Conservation (phyloP, 2,329 filamentous ascomycete genomes). For the Colletotrichum magnum region DNA sequence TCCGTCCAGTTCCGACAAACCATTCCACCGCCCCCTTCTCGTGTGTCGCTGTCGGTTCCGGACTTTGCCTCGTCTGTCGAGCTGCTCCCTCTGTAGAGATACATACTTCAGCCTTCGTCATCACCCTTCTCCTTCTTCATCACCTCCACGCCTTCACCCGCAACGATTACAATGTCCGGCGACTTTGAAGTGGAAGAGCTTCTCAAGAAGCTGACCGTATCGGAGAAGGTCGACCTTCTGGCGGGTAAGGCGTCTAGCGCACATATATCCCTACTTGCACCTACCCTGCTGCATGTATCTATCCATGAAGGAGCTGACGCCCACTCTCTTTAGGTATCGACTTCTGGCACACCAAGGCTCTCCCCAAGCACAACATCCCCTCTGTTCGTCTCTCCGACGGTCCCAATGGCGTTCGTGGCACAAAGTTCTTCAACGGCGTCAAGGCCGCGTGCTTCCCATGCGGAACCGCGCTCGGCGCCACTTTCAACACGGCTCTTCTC, state of each 20-base stretch:
- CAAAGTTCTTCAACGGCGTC: slow-evolving; percentile 76
- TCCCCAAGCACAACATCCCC: slow-evolving; percentile 73
- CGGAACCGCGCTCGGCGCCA: slow-evolving; percentile 70
- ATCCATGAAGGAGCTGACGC: not conserved
- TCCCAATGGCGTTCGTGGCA: slow-evolving; percentile 78
- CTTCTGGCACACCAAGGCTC: slow-evolving; percentile 77
- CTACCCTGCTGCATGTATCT: too few relatives aligned
- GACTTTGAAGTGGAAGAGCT: slow-evolving; percentile 68
- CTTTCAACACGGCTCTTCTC: slow-evolving; percentile 69
- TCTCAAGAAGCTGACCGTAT: slow-evolving; percentile 66
- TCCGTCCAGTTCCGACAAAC: not conserved
- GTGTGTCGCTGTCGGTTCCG: not conserved
- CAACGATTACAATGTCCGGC: slow-evolving; percentile 45
- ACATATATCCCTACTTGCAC: not conserved
- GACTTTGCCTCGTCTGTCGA: not conserved
- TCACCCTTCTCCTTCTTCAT: not conserved
- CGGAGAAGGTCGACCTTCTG: slow-evolving; percentile 68
- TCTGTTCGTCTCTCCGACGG: slow-evolving; percentile 77
- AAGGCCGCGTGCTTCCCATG: slow-evolving; percentile 74
- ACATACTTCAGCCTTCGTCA: not conserved
- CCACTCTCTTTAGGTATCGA: slow-evolving; percentile 65
- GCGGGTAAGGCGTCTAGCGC: slow-evolving; percentile 54
- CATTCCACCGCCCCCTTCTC: slow-evolving; percentile 7
- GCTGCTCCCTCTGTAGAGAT: slow-evolving; percentile 5
- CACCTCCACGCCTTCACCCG: not conserved